Base-by-base conservation (phyloP, 306 rosid genomes). In the Albizia julibrissin region DNA sequence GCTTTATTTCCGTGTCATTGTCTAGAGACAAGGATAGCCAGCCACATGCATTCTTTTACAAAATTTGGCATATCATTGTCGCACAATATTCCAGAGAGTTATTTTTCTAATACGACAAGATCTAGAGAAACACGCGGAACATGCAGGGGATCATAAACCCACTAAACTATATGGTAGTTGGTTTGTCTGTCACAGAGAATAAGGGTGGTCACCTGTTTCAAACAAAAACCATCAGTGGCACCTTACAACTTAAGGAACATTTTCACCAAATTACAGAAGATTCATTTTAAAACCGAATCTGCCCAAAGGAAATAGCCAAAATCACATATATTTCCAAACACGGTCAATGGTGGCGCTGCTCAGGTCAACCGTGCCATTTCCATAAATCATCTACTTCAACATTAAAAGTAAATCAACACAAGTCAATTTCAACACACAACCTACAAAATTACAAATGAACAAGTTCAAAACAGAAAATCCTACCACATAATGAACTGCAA, bases 371-470 rank as follows among this genome's bases (percentile, higher is more conserved):
- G 42, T 65, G 49, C 80, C 49, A 50, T 72, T 37, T 50, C 37
- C 58, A 65, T 82, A 76, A 67, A 65, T 80, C 73, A 85, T 78
- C 71, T 49, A 67, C 82, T 77, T 56, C 74, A 88, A 78, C 85
- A 82, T 13, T 33, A 72, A 37, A 86, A 75, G 62, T 43, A 81
- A 81, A 61, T 87, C 83, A 54, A 75, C 84, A 83, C 14, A 87
- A 75, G 74, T 69, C 66, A 86, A 87, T 85, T 80, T 83, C 86
- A 86, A 84, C 85, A 88, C 92, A 87, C 89, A 88, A 72, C 94
- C 92, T 91, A 86, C 87, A 82, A 86, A 87, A 87, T 80, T 88
- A 91, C 86, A 89, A 80, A 85, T 66, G 52, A 84, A 85, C 84
- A 82, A 83, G 83, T 81, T 79, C 75, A 54, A 81, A 81, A 81